Evolutionary conservation across 306 rosid species (phyloP).

Genomic region (Pueraria montana): DNA sequence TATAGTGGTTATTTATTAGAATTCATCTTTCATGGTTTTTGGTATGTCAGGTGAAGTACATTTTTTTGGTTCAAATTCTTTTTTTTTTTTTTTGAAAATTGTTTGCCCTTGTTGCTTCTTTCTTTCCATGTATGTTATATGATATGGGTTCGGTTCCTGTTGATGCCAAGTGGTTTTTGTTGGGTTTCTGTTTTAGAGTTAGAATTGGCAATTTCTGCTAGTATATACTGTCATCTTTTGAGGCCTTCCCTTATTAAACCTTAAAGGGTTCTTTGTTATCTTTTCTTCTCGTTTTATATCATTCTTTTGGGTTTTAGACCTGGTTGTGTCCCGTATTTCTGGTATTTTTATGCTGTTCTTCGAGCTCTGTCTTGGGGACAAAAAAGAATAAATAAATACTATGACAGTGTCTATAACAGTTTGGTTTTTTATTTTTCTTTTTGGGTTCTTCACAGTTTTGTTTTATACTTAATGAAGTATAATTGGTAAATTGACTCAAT

Average conservation of each 20-base stretch:
- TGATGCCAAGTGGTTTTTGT: conserved; percentile 29
- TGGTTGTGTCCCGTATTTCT: conserved; percentile 6
- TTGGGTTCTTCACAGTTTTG: neutral
- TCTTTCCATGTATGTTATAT: neutral
- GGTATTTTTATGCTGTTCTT: conserved; percentile 6
- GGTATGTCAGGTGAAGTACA: neutral
- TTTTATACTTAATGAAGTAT: conserved; percentile 23
- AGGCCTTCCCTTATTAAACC: conserved; percentile 8
- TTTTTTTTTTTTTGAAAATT: neutral
- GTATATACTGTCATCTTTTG: conserved; percentile 19
- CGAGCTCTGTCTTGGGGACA: conserved; percentile 25
- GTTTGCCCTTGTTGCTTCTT: conserved; percentile 4
- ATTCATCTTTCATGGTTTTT: conserved; percentile 21
- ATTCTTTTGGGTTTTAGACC: conserved; percentile 24
- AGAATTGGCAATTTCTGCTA: conserved; percentile 18
- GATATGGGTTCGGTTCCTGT: neutral
- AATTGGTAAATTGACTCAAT: neutral
- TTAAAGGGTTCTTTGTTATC: conserved; percentile 6
- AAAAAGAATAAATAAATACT: neutral
- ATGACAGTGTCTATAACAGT: neutral
- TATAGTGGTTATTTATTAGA: neutral
- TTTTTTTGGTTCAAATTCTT: conserved; percentile 24
- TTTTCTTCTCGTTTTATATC: neutral
- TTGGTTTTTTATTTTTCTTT: neutral
- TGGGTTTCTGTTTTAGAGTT: conserved; percentile 2